A percentile compares a stretch with the other conserved stretches of the same genome.
These are phyloP conservation scores for Lichtheimia ramosa DNA, from an alignment of 371 early-diverging fungal species.

Conservation along the genomic window DNA sequence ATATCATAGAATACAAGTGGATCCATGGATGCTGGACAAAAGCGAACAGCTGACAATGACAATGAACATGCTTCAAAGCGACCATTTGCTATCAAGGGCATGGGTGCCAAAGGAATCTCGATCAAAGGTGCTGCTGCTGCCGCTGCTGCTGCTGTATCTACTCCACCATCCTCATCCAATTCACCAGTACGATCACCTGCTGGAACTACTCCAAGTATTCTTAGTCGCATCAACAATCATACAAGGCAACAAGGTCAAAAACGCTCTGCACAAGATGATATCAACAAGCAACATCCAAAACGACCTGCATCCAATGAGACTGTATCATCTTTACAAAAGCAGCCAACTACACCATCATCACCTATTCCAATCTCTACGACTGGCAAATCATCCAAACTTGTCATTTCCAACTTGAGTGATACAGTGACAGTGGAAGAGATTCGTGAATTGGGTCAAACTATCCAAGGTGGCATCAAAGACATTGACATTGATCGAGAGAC, in stretches of 20 bases:
- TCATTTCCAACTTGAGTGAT: conserved; percentile 1
- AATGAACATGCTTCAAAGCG: neutral
- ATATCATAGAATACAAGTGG: no score
- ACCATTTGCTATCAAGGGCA: neutral
- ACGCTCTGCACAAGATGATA: neutral
- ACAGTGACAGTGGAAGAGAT: neutral
- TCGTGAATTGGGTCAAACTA: neutral
- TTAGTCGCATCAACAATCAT: neutral
- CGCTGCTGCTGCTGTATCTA: neutral
- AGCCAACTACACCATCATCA: neutral
- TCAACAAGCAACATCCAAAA: neutral
- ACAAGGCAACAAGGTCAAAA: neutral
- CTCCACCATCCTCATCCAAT: neutral
- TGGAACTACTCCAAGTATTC: neutral
- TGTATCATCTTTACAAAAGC: neutral
- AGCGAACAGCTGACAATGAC: neutral
- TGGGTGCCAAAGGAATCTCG: conserved; percentile 1
- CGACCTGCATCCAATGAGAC: no score
- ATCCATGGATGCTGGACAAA: neutral
- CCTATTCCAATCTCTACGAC: conserved; percentile 1
- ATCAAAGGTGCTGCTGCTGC: conserved; percentile 11
- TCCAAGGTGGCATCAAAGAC: neutral
- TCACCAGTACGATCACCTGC: neutral
- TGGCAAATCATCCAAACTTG: conserved; percentile 4
- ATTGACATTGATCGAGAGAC: neutral